Evolutionary conservation across 306 rosid species (phyloP).

Genomic region (Mucuna pruriens): DNA sequence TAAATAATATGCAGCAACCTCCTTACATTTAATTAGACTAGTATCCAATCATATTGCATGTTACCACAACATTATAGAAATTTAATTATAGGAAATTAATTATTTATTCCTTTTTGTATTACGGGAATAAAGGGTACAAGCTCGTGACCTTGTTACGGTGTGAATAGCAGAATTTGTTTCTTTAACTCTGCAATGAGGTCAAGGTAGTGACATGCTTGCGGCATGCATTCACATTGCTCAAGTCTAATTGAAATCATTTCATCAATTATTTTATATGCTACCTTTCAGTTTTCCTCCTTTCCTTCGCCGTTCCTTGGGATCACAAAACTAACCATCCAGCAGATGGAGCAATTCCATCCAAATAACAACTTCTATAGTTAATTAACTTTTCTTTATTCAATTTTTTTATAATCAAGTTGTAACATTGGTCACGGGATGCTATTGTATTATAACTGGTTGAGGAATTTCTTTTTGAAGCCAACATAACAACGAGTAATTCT

Average conservation of each 20-base stretch:
- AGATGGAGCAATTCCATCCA: neutral
- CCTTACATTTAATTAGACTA: neutral
- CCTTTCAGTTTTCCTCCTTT: neutral
- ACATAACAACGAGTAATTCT: neutral
- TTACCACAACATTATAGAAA: neutral
- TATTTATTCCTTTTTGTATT: constrained; percentile 22
- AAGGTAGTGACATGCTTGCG: neutral
- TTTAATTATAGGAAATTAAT: neutral
- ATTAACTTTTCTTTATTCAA: neutral
- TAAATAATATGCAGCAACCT: neutral
- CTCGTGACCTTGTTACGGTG: constrained; percentile 23
- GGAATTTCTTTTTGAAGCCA: neutral
- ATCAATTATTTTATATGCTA: neutral
- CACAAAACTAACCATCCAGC: constrained; percentile 2
- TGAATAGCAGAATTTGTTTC: neutral
- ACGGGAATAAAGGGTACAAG: neutral
- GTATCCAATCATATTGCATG: neutral
- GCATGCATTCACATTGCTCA: constrained; percentile 9
- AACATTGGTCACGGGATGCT: constrained; percentile 28
- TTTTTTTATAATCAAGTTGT: neutral
- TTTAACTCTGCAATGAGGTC: neutral
- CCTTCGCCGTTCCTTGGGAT: neutral
- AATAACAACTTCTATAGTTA: neutral
- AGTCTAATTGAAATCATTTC: neutral
- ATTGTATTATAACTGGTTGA: neutral